Evolutionary conservation across 768 basidiomycete species (phyloP).

Genomic region (Suillus variegatus): DNA sequence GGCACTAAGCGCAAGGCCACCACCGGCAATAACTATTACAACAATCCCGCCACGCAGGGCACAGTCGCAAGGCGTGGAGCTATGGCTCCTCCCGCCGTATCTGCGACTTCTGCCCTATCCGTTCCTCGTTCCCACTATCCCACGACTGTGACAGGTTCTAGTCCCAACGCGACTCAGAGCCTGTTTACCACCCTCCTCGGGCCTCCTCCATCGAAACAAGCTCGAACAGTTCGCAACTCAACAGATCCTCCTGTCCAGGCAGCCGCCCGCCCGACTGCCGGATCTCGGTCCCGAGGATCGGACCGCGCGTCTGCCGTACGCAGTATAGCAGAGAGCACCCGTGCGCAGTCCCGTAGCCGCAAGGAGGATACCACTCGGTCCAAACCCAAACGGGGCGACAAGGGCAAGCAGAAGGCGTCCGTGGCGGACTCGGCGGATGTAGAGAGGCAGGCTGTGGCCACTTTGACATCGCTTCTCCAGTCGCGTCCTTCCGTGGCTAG

Average conservation of each 20-base stretch:
- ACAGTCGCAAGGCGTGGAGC: slow-evolving; percentile 38
- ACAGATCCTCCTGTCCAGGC: slow-evolving; percentile 64
- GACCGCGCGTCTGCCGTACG: slow-evolving; percentile 28
- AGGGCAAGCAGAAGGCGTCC: slow-evolving; percentile 50
- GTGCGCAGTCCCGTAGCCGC: slow-evolving; percentile 44
- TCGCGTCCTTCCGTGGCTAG: slow-evolving; percentile 63
- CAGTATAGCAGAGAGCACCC: slow-evolving; percentile 48
- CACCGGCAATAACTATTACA: slow-evolving; percentile 46
- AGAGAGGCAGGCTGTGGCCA: slow-evolving; percentile 83
- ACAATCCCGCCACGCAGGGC: slow-evolving; percentile 54
- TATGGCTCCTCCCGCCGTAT: slow-evolving; percentile 44
- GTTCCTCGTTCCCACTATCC: slow-evolving; percentile 47
- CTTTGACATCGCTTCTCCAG: slow-evolving; percentile 71
- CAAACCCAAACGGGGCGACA: slow-evolving; percentile 42
- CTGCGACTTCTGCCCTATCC: slow-evolving; percentile 27
- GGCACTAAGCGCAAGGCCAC: slow-evolving; percentile 58
- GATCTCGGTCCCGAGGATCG: slow-evolving; percentile 28
- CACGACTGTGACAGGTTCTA: slow-evolving; percentile 35
- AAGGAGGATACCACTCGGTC: slow-evolving; percentile 39
- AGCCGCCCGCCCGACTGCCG: slow-evolving; percentile 38
- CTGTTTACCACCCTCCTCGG: slow-evolving; percentile 77
- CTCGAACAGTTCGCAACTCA: slow-evolving; percentile 78
- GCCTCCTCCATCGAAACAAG: slow-evolving; percentile 73
- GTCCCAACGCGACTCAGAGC: slow-evolving; percentile 51
- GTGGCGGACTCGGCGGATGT: slow-evolving; percentile 44